Evolutionary conservation across 1,284 basidiomycete species (phyloP).

Genomic region (Testicularia cyperi): DNA sequence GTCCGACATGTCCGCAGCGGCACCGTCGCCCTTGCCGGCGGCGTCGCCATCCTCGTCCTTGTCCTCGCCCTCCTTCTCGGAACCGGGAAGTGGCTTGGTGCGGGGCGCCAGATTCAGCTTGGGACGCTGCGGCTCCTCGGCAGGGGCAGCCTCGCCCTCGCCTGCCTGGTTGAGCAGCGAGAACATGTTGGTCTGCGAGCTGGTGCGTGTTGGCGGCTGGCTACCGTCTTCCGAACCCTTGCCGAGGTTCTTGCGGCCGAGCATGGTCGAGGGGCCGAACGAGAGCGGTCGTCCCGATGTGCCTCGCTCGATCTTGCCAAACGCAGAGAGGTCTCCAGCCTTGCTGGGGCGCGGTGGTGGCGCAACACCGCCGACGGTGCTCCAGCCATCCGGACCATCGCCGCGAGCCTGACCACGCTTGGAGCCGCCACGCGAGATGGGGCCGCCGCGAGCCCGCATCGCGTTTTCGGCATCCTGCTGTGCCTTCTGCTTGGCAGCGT

Average conservation of each 20-base stretch:
- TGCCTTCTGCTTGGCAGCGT: constrained; percentile 64
- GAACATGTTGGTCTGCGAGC: constrained; percentile 84
- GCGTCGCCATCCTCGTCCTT: constrained; percentile 56
- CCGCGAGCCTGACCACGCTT: constrained; percentile 70
- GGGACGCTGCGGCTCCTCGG: constrained; percentile 69
- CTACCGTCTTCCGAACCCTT: constrained; percentile 63
- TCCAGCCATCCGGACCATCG: constrained; percentile 74
- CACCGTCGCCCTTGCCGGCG: constrained; percentile 56
- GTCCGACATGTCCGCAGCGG: constrained; percentile 64
- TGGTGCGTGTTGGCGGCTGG: constrained; percentile 73
- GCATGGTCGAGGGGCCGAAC: constrained; percentile 70
- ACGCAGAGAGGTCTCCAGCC: constrained; percentile 80
- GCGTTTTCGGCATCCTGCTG: constrained; percentile 41
- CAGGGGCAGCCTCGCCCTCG: constrained; percentile 26
- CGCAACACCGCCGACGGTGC: constrained; percentile 68
- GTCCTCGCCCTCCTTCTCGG: constrained; percentile 41
- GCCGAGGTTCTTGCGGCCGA: constrained; percentile 67
- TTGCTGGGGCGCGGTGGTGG: constrained; percentile 69
- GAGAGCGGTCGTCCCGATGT: constrained; percentile 67
- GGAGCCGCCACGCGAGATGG: constrained; percentile 78
- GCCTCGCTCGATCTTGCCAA: constrained; percentile 69
- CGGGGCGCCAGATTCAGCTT: constrained; percentile 72
- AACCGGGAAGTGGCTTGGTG: constrained; percentile 64
- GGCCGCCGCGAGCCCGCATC: constrained; percentile 68
- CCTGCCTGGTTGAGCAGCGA: constrained; percentile 48